These are phyloP conservation scores for Delonix regia DNA, from an alignment of 306 rosid genomes.

Conservation along the genomic window DNA sequence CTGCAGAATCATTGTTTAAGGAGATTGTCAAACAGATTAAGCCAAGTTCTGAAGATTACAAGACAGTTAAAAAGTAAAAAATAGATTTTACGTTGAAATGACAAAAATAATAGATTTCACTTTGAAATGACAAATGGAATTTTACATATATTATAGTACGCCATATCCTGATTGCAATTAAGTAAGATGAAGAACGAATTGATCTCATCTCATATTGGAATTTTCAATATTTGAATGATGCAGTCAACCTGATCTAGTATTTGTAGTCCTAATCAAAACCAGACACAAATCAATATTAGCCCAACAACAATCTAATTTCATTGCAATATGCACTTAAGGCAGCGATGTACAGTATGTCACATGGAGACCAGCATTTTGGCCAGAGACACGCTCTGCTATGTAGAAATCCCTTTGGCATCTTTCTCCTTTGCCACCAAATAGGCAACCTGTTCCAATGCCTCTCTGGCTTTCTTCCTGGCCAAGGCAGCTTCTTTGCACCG, in stretches of 20 bases:
- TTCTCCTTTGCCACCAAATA: constrained; percentile 43
- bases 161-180: constrained; percentile 21
- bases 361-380: constrained; percentile 14
- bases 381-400: constrained; percentile 1
- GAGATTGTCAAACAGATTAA: not conserved
- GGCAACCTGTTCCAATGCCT: constrained; percentile 58
- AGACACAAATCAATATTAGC: constrained; percentile 15
- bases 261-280: constrained; percentile 30
- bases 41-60: not conserved
- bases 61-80: not conserved
- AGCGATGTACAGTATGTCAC: constrained; percentile 27
- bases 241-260: constrained; percentile 28
- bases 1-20: constrained; percentile 2
- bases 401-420: not conserved
- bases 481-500: constrained; percentile 53
- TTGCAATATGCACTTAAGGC: constrained; percentile 26
- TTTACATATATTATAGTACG: constrained; percentile 4
- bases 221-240: constrained; percentile 25
- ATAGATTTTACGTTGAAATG: too few relatives aligned
- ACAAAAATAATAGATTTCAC: not conserved
- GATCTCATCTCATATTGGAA: constrained; percentile 12
- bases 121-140: not conserved
- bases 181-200: constrained; percentile 3
- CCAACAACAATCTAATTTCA: constrained; percentile 32
- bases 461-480: constrained; percentile 63